These are phyloP conservation scores for Epichloe brachyelytri DNA, from an alignment of 2,329 filamentous ascomycete genomes.

Conservation along the genomic window DNA sequence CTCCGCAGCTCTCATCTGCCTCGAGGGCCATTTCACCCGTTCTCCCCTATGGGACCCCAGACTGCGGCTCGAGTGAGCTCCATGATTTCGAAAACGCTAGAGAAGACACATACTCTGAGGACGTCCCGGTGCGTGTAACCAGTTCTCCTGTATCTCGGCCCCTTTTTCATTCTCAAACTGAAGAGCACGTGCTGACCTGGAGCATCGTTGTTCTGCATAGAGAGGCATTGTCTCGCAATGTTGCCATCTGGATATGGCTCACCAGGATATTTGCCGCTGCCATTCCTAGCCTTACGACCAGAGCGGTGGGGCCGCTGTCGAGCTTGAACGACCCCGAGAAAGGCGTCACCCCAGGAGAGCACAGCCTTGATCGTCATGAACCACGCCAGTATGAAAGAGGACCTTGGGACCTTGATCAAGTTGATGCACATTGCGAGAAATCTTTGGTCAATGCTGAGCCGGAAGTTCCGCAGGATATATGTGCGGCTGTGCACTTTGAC, in stretches of 20 bases:
- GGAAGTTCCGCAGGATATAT: slow-evolving; percentile 52
- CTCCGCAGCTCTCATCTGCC: slow-evolving; percentile 44
- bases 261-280: slow-evolving; percentile 48
- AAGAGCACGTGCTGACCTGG: slow-evolving; percentile 6
- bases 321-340: slow-evolving; percentile 41
- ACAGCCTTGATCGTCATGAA: slow-evolving; percentile 51
- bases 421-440: slow-evolving; percentile 55
- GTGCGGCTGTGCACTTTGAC: slow-evolving; percentile 50
- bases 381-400: slow-evolving; percentile 46
- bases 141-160: not conserved
- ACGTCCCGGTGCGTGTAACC: slow-evolving; percentile 38
- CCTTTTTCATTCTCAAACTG: not conserved
- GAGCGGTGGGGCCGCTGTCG: slow-evolving; percentile 43
- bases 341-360: slow-evolving; percentile 46
- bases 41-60: slow-evolving; percentile 41
- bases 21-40: slow-evolving; percentile 48
- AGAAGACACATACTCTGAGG: slow-evolving; percentile 49
- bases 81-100: slow-evolving; percentile 47
- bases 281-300: slow-evolving; percentile 45
- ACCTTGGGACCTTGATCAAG: slow-evolving; percentile 51
- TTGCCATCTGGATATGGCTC: slow-evolving; percentile 53
- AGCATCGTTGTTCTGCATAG: slow-evolving; percentile 19
- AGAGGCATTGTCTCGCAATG: slow-evolving; percentile 47
- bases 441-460: slow-evolving; percentile 51
- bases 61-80: slow-evolving; percentile 41